phyloP scores from a whole-genome alignment of 2,329 filamentous ascomycete species.

The Sporothrix globosa region DNA sequence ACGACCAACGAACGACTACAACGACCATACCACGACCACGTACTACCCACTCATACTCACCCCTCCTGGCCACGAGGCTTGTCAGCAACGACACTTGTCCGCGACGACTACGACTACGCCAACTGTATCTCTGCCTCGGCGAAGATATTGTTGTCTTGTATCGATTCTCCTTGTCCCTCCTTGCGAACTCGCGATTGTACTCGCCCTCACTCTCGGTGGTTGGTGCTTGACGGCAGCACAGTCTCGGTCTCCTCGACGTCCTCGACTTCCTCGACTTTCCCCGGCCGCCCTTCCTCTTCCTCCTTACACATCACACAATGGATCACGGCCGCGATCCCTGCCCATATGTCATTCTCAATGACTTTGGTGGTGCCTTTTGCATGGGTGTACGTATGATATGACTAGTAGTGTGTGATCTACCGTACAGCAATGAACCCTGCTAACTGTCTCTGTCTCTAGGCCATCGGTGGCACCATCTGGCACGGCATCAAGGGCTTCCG shows the following conservation, averaged over 20 bases:
- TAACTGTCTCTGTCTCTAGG: slow-evolving; percentile 49
- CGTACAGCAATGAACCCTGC: not conserved
- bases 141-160: no score
- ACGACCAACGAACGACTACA: not conserved
- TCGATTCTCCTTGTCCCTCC: no score
- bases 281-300: not conserved
- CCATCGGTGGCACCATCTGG: slow-evolving; percentile 84
- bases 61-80: not conserved
- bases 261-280: not conserved
- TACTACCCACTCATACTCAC: not conserved
- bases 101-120: not conserved
- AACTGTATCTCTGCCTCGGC: no score
- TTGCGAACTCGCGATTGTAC: not conserved
- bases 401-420: no score
- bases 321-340: slow-evolving; percentile 97
- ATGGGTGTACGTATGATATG: slow-evolving; percentile 38
- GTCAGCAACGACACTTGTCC: not conserved
- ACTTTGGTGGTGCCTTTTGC: slow-evolving; percentile 77
- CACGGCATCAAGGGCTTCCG: slow-evolving; percentile 95
- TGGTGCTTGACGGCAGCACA: not conserved
- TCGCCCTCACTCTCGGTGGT: not conserved
- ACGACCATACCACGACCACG: not conserved
- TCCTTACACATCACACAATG: slow-evolving; percentile 55
- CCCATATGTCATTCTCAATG: slow-evolving; percentile 93
- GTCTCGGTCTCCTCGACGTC: not conserved